Base-by-base conservation (phyloP, 257 asterid genomes). In the Solanum appendiculatum region DNA sequence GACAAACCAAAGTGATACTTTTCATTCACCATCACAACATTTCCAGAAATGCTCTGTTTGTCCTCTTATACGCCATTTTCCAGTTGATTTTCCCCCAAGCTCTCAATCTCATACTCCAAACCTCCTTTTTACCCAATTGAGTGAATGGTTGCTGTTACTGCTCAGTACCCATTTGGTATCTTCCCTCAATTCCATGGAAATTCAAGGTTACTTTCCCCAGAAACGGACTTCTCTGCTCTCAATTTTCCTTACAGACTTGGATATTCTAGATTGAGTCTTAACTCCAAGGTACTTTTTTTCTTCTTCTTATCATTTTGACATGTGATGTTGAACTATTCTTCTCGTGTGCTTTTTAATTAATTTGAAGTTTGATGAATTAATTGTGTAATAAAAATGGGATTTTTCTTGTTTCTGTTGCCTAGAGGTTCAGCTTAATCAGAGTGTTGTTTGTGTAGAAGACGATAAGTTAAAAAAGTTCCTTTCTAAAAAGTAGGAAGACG, bases 141-240 rank as follows among this genome's bases (percentile, higher is more conserved):
- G n/a, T 83, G 40, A 81, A 96, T 96, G 98, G 94, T 93, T 31
- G 82, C 88, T 86, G 91, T 91, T 86, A 84, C 46, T 78, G 88
- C 87, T 88, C 92, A 69, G 78, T 91, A 86, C 89, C 92, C 94
- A 56, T 86, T 91, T 27, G 60, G 91, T 64, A 69, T 91, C 86
- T 87, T 39, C 58, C 90, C 93, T 86, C 92, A 86, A 63, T 87
- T 87, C 29, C 86, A 44, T 82, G 93, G 86, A 85, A 89, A 86
- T 80, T 89, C 97, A 3, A 89, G 93, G 81, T 40, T 75, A 51
- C 34, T 91, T 48, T 66, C 91, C n/a, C 91, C 92, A 2, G 91
- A 89, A 39, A 42, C 88, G 33, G 94, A 91, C 37, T 86, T 87
- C 75, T 87, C 93, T 11, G 82, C 78, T 66, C 87, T 90, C 23